Percentiles rank a stretch among this genome's conserved stretches.
Conservation (phyloP, 192 early-diverging fungal species). For the Pecoramyces ruminantium region DNA sequence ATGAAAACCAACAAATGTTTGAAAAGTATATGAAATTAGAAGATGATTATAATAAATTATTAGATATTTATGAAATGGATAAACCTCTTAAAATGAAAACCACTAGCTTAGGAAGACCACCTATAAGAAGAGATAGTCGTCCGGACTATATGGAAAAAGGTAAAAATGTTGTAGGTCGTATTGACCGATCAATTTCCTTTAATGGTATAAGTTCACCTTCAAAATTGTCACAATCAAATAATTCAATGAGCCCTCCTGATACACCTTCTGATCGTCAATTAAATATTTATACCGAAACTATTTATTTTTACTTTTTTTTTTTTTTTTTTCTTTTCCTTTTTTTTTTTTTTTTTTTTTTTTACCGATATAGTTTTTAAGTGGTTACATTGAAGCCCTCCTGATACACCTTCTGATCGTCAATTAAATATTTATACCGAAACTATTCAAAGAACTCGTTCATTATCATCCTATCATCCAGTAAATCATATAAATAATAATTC, state of each 20-base stretch:
- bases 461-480: not conserved
- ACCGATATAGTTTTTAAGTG: no score
- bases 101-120: not conserved
- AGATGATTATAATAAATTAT: not conserved
- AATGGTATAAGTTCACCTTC: no score
- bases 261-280: not conserved
- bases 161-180: not conserved
- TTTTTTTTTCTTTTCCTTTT: no score
- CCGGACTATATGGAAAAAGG: not conserved
- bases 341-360: no score
- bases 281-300: not conserved
- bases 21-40: not conserved
- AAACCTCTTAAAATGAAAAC: not conserved
- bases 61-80: not conserved
- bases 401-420: not conserved
- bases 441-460: not conserved
- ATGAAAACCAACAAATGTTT: not conserved
- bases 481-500: not conserved
- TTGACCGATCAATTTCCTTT: no score
- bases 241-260: no score
- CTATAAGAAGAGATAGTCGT: not conserved
- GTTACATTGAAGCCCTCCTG: no score
- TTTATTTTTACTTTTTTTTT: no score
- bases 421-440: not conserved
- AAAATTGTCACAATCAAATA: no score